Evolutionary conservation across 2,329 filamentous ascomycete species (phyloP).

Genomic region (Hymenoscyphus repandus): DNA sequence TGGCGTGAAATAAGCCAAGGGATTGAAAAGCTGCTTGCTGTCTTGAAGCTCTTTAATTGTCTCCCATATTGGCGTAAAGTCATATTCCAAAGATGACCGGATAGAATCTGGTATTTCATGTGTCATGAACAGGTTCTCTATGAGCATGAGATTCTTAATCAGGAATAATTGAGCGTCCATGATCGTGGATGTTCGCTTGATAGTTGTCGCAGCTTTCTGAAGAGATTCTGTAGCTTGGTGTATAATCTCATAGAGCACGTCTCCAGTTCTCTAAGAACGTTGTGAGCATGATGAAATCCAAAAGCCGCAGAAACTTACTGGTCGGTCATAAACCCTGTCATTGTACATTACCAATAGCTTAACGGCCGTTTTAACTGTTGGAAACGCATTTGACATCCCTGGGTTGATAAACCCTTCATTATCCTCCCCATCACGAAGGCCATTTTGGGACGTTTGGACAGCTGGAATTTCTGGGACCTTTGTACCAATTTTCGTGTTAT

Average conservation of each 20-base stretch:
- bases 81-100: constrained; percentile 48
- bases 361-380: constrained; percentile 52
- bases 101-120: constrained; percentile 78
- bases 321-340: constrained; percentile 29
- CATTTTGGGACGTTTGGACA: constrained; percentile 4
- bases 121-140: constrained; percentile 93
- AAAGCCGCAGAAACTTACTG: constrained; percentile 20
- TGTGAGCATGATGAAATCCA: constrained; percentile 13
- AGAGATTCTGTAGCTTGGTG: constrained; percentile 84
- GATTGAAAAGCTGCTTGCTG: constrained; percentile 48
- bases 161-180: constrained; percentile 86
- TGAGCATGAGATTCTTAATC: constrained; percentile 86
- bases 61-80: constrained; percentile 62
- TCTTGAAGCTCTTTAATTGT: constrained; percentile 45
- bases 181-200: constrained; percentile 56
- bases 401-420: constrained; percentile 51
- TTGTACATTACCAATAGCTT: constrained; percentile 58
- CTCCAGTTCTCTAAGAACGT: constrained; percentile 30
- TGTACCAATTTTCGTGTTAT: constrained; percentile 29
- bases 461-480: constrained; percentile 2
- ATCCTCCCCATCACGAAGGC: constrained; percentile 37
- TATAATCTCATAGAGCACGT: constrained; percentile 75
- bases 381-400: constrained; percentile 52
- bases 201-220: constrained; percentile 66
- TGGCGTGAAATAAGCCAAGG: constrained; percentile 37